Base-by-base conservation (phyloP, 805 yeast species). In the Metschnikowia noctiluminum region DNA sequence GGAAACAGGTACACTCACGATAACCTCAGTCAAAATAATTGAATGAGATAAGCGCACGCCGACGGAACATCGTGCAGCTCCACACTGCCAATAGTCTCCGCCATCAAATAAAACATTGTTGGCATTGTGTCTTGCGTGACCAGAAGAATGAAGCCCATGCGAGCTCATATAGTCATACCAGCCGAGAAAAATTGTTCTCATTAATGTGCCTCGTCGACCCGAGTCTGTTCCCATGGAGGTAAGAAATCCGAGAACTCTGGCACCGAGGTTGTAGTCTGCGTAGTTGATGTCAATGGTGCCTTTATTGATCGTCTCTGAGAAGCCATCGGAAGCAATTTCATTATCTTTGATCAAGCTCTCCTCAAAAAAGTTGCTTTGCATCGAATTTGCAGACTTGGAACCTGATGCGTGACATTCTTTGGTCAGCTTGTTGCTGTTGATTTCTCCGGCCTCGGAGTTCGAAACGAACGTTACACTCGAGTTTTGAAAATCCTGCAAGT, bases 161-260 rank as follows among this genome's bases (percentile, higher is more conserved):
- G 61, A 50, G 21, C 45, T 49, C 15, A 69, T 51, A 52, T 62
- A 69, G 51, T 71, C 73, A 49, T 63, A 71, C 77, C 76, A 72
- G 0, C 78, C 77, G 28, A 68, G 52, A 14, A 70, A 61, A 5
- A 70, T 12, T 40, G 58, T 65, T 3, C 74, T 51, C 5, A 50
- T 38, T 1, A 68, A 39, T 2, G 68, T 55, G 35, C 59, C 60
- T 10, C 34, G 42, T 21, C 39, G 32, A 7, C 37, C 37, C 1
- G 54, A 32, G 1, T 45, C 49, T 12, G 43, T 38, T 4, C 62
- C 54, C 1, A 62, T 59, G n/a, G 61, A 53, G 8, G 77, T 72
- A 26, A 72, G 57, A 42, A 69, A 73, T 2, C 78, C 77, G 14
- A 73, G 55, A 5, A 72, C 69, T 43, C 76, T 55, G 0, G 76